Evolutionary conservation across 805 yeast genomes (phyloP), one percentile per base, ranked within the genome.

Genomic region (Saccharomyces eubayanus): DNA sequence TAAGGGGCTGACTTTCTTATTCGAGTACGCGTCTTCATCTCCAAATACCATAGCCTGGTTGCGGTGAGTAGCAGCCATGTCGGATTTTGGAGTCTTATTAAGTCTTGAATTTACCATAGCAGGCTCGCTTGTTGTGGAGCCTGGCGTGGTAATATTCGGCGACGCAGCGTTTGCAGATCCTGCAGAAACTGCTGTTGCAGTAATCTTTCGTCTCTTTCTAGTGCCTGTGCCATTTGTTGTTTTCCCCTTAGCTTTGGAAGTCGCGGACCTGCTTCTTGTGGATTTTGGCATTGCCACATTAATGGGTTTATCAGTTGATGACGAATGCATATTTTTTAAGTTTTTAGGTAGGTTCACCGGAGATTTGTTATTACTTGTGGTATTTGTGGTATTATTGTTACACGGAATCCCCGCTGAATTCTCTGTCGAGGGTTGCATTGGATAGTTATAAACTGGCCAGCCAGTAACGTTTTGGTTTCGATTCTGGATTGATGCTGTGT

Each of bases 181-280:
- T 10, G 48, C 30, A 21, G 30, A 27, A 28, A n/a, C 20, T 21
- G 48, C 21, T 10, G 48, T 21, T 21, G 48, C 21, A 46, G 20
- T 46, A 8, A 20, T 46, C 21, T 40, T 20, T 28, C 20, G 46
- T 16, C 43, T 21, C 20, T 16, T 51, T 36, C 49, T 51, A 43
- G 24, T 11, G 10, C 46, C 43, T 20, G 46, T 14, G 27, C 28
- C 31, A 14, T 31, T 31, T 8, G 46, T 28, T 5, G 52, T 48
- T 41, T n/a, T 41, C 6, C 55, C 49, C 14, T 45, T 46, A 14
- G 49, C 47, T 46, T 47, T 51, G 12, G 21, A 29, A 6, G 56
- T 51, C 12, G 53, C 53, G 11, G 56, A 51, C 46, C 31, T 53
- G 8, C 55, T 47, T 27, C 55, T 46, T 8, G 29, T 29, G 27